A percentile compares a stretch with the other conserved stretches of the same genome.
These are phyloP conservation scores for Salix brachista DNA, from an alignment of 345 rosid genomes.

Conservation along the genomic window DNA sequence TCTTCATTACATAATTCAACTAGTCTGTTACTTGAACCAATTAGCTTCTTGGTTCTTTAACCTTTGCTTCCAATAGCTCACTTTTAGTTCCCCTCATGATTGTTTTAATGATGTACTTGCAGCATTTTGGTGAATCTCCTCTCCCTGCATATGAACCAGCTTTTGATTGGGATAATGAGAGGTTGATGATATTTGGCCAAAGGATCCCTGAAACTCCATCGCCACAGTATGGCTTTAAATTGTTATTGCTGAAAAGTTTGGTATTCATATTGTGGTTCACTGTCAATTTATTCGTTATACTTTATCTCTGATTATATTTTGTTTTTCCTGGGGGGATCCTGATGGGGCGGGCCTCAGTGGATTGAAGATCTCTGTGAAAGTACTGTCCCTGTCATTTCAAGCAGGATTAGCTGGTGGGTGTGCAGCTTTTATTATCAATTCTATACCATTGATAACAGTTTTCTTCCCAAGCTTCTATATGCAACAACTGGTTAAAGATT, in stretches of 20 bases:
- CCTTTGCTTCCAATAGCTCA: neutral
- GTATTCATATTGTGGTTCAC: neutral
- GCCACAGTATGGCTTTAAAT: constrained; percentile 45
- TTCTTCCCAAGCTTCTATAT: neutral
- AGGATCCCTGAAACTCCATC: constrained; percentile 76
- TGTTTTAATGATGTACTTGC: constrained; percentile 20
- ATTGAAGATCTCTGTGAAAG: constrained; percentile 90
- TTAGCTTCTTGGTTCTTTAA: neutral
- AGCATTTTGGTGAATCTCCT: constrained; percentile 93
- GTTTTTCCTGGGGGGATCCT: constrained; percentile 9
- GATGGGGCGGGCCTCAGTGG: constrained; percentile 49
- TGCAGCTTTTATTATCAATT: neutral
- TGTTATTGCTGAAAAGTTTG: neutral
- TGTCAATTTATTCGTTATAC: neutral
- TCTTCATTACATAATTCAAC: neutral
- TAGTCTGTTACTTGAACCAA: neutral
- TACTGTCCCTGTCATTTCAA: constrained; percentile 77
- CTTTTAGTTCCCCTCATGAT: neutral
- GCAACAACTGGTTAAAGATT: neutral
- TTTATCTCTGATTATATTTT: neutral
- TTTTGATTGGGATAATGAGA: constrained; percentile 98
- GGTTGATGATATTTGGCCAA: constrained; percentile 85
- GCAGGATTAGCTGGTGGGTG: constrained; percentile 85
- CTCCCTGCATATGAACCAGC: constrained; percentile 99
- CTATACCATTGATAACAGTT: neutral